Base-by-base conservation (phyloP, 1,139 yeast species). In the Meyerozyma sp. region DNA sequence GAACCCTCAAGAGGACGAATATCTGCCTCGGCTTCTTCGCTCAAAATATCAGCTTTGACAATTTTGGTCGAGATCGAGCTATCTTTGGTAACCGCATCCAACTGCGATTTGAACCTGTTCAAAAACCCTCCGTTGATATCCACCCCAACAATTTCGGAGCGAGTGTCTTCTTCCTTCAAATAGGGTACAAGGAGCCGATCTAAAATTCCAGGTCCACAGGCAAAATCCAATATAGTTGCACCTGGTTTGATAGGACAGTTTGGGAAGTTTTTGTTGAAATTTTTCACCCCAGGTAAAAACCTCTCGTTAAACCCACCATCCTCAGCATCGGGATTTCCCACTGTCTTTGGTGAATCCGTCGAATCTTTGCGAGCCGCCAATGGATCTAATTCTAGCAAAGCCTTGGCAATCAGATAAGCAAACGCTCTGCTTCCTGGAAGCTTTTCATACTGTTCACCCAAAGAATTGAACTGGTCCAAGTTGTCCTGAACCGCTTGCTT, bases 151-250 rank as follows among this genome's bases (percentile, higher is more conserved):
- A 27, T 10, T 4, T 27, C 13, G 29, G 29, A 11, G 6, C 4
- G 7, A 5, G 2, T 4, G 13, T 42, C 40, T 8, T 47, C 45
- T 3, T 53, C 50, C 5, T 43, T 46, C 21, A 69, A 49, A 45
- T 61, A 65, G 1, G 70, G 69, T 2, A 56, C 58, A 21, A 71
- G 45, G 20, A 55, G 55, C 44, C 58, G 53, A 2, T 70, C 61
- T 13, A 69, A 59, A 14, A 68, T 45, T 0, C 77, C 78, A 0
- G 75, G 64, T 1, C 78, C 77, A 49, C 77, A 72, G 1, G 76
- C 77, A 52, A 73, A 72, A 51, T 73, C 77, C 45, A 73, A 46
- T 23, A 65, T 36, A 32, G 53, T 57, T 46, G 56, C 54, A 1
- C 67, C 69, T 3, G 63, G 62, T 39, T 52, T 58, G 51, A 62